Conservation (phyloP, 2,329 filamentous ascomycete species). For the Macrophomina phaseolina region DNA sequence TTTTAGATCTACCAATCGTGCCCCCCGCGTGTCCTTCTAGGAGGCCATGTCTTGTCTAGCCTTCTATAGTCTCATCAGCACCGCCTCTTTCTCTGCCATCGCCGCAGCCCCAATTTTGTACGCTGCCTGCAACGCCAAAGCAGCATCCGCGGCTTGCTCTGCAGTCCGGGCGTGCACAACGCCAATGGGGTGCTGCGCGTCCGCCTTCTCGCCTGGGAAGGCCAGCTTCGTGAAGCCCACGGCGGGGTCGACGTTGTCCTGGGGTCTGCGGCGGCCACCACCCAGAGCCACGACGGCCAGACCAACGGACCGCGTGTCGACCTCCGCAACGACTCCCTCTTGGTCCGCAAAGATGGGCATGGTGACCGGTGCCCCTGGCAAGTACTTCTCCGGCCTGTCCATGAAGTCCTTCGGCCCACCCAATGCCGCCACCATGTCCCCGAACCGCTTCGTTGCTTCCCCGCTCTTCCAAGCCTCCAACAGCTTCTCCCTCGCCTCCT, state of each 20-base stretch:
- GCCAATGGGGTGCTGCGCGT: neutral
- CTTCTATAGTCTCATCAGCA: neutral
- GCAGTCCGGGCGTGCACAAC: slow-evolving; percentile 22
- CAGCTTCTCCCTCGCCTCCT: slow-evolving; percentile 6
- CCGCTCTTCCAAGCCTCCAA: slow-evolving; percentile 26
- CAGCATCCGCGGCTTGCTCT: slow-evolving; percentile 15
- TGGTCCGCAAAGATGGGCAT: slow-evolving; percentile 14
- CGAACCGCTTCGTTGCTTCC: slow-evolving; percentile 12
- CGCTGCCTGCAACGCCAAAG: slow-evolving; percentile 21
- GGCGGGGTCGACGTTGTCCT: slow-evolving; percentile 20
- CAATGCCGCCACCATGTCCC: slow-evolving; percentile 15
- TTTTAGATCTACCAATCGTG: neutral
- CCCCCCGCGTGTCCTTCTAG: neutral
- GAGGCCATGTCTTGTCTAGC: neutral
- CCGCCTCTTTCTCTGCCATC: neutral
- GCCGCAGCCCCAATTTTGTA: slow-evolving; percentile 8
- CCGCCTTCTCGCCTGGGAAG: slow-evolving; percentile 18
- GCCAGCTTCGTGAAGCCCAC: slow-evolving; percentile 23
- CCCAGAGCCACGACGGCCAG: slow-evolving; percentile 27
- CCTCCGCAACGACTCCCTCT: slow-evolving; percentile 15
- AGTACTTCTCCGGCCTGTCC: neutral
- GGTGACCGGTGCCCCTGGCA: slow-evolving; percentile 11
- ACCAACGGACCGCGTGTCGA: slow-evolving; percentile 23
- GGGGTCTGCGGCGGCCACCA: slow-evolving; percentile 18
- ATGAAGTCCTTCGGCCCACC: slow-evolving; percentile 23